These are phyloP conservation scores for Spiromastix sp. DNA, from an alignment of 2,329 filamentous ascomycete genomes.

Conservation along the genomic window DNA sequence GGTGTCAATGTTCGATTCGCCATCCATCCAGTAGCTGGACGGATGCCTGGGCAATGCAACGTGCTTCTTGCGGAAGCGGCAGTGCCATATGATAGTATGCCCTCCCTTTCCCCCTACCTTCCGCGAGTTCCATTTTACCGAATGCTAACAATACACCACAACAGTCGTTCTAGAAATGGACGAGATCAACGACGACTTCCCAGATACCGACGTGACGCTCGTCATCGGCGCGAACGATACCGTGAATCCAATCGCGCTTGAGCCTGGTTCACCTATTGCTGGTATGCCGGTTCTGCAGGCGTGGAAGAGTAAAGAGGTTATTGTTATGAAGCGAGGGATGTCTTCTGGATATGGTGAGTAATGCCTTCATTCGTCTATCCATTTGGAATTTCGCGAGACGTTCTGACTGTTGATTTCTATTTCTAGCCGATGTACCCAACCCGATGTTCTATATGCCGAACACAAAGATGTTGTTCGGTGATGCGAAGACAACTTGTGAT, in stretches of 20 bases:
- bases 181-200: slow-evolving; percentile 88
- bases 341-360: slow-evolving; percentile 70
- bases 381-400: background rate
- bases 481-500: slow-evolving; percentile 76
- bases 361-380: slow-evolving; percentile 2
- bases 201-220: slow-evolving; percentile 72
- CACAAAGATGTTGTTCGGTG: slow-evolving; percentile 85
- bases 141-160: background rate
- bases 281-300: slow-evolving; percentile 89
- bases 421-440: slow-evolving; percentile 71
- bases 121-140: too few relatives aligned
- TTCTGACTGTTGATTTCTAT: slow-evolving; percentile 1
- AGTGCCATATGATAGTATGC: slow-evolving; percentile 70
- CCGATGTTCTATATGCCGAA: slow-evolving; percentile 90
- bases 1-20: slow-evolving; percentile 78
- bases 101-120: background rate
- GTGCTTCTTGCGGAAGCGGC: slow-evolving; percentile 79
- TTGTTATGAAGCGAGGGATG: slow-evolving; percentile 90
- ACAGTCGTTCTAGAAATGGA: slow-evolving; percentile 81
- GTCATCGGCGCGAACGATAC: slow-evolving; percentile 91
- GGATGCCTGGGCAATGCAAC: slow-evolving; percentile 91
- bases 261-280: slow-evolving; percentile 73
- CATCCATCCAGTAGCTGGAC: slow-evolving; percentile 79
- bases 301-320: slow-evolving; percentile 87
- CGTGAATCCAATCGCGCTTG: slow-evolving; percentile 79